Base-by-base conservation (phyloP, 1,139 yeast species). In the Chernovozyma aurita region DNA sequence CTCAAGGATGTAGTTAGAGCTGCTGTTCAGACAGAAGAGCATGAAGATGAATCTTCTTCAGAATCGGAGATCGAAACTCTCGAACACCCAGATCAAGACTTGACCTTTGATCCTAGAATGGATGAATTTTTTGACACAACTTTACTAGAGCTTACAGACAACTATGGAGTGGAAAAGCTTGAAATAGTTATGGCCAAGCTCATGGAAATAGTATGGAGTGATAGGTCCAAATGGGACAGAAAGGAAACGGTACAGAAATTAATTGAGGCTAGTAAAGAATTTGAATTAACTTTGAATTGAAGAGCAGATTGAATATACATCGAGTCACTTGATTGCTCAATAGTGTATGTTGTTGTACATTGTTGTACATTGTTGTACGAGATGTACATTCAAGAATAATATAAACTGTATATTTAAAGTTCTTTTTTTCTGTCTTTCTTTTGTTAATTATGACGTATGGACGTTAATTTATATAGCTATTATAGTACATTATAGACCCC, bases 181-280 rank as follows among this genome's bases (percentile, higher is more conserved):
- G 97, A 92, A 58, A 76, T 76, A 33, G 59, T 82, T 12, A 82
- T 83, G 65, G 80, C 97, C 4, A 68, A 72, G 32, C 56, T 88
- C 33, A 78, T 85, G 65, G 92, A 85, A 35, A 66, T 80, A 12
- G 70, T 85, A 3, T 92, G 97, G 96, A 61, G 65, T 9, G 76
- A 77, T 44, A 70, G 95, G 37, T 59, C 67, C 34, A 56, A 61
- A 5, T 81, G 95, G 86, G 78, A 88, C 52, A 80, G 88, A 47
- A 61, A 72, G 1, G 39, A 38, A 2, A 67, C 75, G 2, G 47
- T 70, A 25, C 47, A 48, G 5, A 57, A 50, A 33, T 53, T 69
- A 36, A 44, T 36, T 20, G 44, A 48, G 11, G 58, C 57, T 4
- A 45, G 55, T 11, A 42, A 42, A 30, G 40, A 37, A 17, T 30